Base-by-base conservation (phyloP, 2,329 filamentous ascomycete genomes). In the Neofusicoccum umdonicola region DNA sequence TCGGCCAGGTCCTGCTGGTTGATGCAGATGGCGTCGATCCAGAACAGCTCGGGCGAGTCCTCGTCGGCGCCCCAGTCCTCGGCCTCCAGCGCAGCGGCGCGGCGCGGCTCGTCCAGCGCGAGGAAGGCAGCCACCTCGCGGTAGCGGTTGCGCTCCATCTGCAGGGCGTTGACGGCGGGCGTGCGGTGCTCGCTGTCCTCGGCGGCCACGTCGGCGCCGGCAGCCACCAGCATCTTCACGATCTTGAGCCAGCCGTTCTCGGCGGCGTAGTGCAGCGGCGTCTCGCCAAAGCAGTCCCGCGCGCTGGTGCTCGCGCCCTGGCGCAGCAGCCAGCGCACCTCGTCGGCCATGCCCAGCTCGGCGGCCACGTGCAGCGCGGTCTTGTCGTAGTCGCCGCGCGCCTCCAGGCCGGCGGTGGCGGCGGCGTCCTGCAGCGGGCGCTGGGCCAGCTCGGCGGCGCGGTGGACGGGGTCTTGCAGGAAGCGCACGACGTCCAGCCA, bases 21-120 rank as follows among this genome's bases (percentile, higher is more conserved):
- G 62, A 70, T 69, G 45, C 67, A 70, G 3, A 70, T 12, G 3
- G 68, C 64, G 35, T 70, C 67, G 17, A 69, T 54, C 67, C 65
- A 70, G 13, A 64, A 15, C 3, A 42, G 35, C 5, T 61, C 19
- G 3, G 13, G 34, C 27, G 64, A 17, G 9, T 50, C 42, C 9
- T 60, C 64, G 22, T 22, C 22, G 1, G 45, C 39, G 5, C 51
- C 27, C 0, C 6, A 22, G n/a, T 37, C 3, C 22, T 22, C 22
- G 22, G 22, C 22, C 27, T 13, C 6, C 31, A 31, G 12, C 13
- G 12, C 17, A 3, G 42, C 39, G 12, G n/a, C 22, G 5, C n/a
- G n/a, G 22, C n/a, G 35, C 8, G 37, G 27, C 27, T 27, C 12
- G 34, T 39, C 41, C 15, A 7, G 44, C 15, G 22, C 22, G 22